These are phyloP conservation scores for Suillus fuscotomentosus DNA, from an alignment of 768 basidiomycete genomes.

Conservation along the genomic window DNA sequence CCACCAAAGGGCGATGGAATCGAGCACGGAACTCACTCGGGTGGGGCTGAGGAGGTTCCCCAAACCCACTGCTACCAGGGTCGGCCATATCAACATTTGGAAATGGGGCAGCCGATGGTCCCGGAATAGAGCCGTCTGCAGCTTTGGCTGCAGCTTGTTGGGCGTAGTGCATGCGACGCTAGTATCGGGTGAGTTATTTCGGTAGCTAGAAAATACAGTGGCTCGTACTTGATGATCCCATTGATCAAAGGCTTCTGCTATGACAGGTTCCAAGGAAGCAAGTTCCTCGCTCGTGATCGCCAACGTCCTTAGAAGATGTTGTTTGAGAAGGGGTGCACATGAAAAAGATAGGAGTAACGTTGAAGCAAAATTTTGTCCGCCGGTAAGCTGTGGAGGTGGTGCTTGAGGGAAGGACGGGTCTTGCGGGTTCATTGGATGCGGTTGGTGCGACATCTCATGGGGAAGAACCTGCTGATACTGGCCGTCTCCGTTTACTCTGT, in stretches of 20 bases:
- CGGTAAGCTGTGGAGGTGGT: conserved; percentile 40
- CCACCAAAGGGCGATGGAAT: conserved; percentile 60
- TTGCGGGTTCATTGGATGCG: conserved; percentile 36
- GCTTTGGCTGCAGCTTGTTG: conserved; percentile 33
- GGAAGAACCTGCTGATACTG: conserved; percentile 36
- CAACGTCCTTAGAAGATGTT: conserved; percentile 68
- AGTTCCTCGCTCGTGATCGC: conserved; percentile 80
- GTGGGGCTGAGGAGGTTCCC: conserved; percentile 29
- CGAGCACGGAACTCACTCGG: conserved; percentile 63
- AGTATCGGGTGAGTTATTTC: neutral
- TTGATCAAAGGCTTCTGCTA: conserved; percentile 83
- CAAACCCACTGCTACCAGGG: conserved; percentile 25
- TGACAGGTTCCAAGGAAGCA: conserved; percentile 71
- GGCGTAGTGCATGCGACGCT: conserved; percentile 51
- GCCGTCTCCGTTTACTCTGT: conserved; percentile 49
- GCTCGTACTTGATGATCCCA: conserved; percentile 78
- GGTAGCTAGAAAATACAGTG: conserved; percentile 7
- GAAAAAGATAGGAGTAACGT: conserved; percentile 76
- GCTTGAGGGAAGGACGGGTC: conserved; percentile 67
- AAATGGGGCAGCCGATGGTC: conserved; percentile 29
- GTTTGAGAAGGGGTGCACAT: conserved; percentile 70
- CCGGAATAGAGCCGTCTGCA: conserved; percentile 26
- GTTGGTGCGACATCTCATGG: conserved; percentile 33
- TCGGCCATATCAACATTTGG: conserved; percentile 31
- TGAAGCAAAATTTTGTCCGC: conserved; percentile 79